phyloP scores from a whole-genome alignment of 1,284 basidiomycete genomes.

The Ceratobasidium sp. region DNA sequence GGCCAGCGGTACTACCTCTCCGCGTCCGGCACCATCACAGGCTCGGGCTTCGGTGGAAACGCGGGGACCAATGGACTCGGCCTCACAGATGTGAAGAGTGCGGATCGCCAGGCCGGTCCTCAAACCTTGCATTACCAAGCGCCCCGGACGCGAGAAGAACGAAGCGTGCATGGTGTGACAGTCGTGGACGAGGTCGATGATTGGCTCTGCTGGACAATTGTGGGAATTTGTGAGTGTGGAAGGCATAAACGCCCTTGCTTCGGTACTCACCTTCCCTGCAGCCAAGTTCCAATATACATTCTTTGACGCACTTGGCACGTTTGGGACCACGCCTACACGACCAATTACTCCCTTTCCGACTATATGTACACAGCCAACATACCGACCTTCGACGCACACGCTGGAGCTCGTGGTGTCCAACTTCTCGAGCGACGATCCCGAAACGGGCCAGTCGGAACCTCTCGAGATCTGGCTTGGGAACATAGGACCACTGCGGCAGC shows the following conservation, averaged over 20 bases:
- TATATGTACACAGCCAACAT: conserved; percentile 82
- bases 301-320: conserved; percentile 88
- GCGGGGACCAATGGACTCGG: conserved; percentile 28
- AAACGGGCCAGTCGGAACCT: conserved; percentile 64
- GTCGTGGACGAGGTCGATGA: conserved; percentile 91
- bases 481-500: conserved; percentile 82
- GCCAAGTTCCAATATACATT: conserved; percentile 96
- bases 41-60: conserved; percentile 39
- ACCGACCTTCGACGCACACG: conserved; percentile 78
- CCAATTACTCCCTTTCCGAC: conserved; percentile 92
- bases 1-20: conserved; percentile 85
- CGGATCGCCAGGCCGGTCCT: conserved; percentile 73
- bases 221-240: conserved; percentile 85
- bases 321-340: conserved; percentile 77
- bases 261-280: conserved; percentile 56
- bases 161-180: conserved; percentile 74
- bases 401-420: conserved; percentile 87
- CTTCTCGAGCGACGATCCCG: conserved; percentile 82
- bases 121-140: conserved; percentile 83
- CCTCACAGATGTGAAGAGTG: conserved; percentile 46
- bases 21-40: conserved; percentile 63
- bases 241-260: conserved; percentile 3
- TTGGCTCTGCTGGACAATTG: conserved; percentile 95
- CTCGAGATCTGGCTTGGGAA: conserved; percentile 91
- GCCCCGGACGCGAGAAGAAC: conserved; percentile 78